Base-by-base conservation (phyloP, 2,329 filamentous ascomycete genomes). In the Pseudopithomyces maydicus region DNA sequence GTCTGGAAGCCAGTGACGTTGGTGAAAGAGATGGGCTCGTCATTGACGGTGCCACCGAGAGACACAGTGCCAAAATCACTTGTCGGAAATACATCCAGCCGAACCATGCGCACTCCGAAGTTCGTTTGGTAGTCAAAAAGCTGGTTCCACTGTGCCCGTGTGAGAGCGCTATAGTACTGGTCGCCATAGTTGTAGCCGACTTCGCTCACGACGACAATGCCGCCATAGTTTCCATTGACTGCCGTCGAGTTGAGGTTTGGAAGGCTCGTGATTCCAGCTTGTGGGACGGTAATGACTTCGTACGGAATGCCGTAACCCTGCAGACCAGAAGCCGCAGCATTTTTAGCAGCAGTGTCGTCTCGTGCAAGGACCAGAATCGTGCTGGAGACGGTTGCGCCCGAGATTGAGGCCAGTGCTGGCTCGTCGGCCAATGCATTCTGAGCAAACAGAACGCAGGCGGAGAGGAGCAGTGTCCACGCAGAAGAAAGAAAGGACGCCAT, bases 231-330 rank as follows among this genome's bases (percentile, higher is more conserved):
- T 58, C 85, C 85, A 50, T 77, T 70, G 2, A 74, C 78, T 0
- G 74, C 62, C 2, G 79, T 79, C 12, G 77, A 75, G 64, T 83
- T 86, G 32, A 88, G 78, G 0, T 72, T 59, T 1, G 85, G 85
- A 26, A 88, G 79, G 32, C 53, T 68, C 17, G 74, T 62, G 5
- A 78, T 73, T 14, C 85, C 85, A 6, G 68, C 64, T 63, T 83
- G 77, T 7, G 84, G 84, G n/a, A 88, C 83, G 19, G 82, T 61
- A 11, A 86, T 65, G 6, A 80, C 77, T 62, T 86, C 76, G 63
- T 80, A 87, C 1, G 85, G 84, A 59, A 88, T 87, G 32, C 84
- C 85, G 64, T 88, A 88, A 55, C 79, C 84, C 65, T 84, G 82
- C 8, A 88, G 78, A 22, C 85, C 85, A 12, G 80, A 80, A 35